phyloP scores from a whole-genome alignment of 768 basidiomycete genomes.

The Pulveroboletus frians region DNA sequence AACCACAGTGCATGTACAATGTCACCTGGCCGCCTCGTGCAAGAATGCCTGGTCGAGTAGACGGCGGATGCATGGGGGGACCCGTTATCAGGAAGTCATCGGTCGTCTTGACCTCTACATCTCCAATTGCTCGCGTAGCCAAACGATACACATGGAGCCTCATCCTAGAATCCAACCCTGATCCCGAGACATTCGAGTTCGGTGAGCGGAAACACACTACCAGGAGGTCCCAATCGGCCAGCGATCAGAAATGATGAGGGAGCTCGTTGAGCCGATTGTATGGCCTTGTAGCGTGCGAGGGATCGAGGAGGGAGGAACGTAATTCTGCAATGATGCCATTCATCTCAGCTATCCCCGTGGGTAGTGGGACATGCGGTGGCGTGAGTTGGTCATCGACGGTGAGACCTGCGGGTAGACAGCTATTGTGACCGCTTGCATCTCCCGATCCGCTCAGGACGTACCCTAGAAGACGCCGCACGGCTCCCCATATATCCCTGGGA shows the following conservation, averaged over 20 bases:
- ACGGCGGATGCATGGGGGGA: not conserved
- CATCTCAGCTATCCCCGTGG: not conserved
- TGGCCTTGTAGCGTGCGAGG: not conserved
- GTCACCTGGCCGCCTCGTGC: too few species aligned
- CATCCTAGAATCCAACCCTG: not conserved
- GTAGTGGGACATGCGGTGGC: not conserved
- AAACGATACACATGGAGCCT: not conserved
- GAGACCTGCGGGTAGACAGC: too few species aligned
- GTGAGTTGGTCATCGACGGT: not conserved
- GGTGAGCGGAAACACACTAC: not conserved
- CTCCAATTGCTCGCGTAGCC: not conserved
- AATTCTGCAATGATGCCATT: not conserved
- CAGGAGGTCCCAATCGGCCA: not conserved
- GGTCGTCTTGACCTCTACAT: conserved; percentile 4
- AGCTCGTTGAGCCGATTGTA: too few species aligned
- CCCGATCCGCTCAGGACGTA: too few species aligned
- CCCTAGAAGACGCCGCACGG: too few species aligned
- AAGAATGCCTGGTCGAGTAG: too few species aligned
- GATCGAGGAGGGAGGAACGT: not conserved
- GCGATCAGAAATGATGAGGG: not conserved
- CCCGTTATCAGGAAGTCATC: not conserved
- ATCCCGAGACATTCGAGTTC: too few species aligned
- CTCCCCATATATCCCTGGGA: too few species aligned
- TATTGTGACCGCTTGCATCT: too few species aligned
- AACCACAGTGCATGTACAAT: too few species aligned